Evolutionary conservation across 345 rosid species (phyloP).

Genomic region (Microcos paniculata): DNA sequence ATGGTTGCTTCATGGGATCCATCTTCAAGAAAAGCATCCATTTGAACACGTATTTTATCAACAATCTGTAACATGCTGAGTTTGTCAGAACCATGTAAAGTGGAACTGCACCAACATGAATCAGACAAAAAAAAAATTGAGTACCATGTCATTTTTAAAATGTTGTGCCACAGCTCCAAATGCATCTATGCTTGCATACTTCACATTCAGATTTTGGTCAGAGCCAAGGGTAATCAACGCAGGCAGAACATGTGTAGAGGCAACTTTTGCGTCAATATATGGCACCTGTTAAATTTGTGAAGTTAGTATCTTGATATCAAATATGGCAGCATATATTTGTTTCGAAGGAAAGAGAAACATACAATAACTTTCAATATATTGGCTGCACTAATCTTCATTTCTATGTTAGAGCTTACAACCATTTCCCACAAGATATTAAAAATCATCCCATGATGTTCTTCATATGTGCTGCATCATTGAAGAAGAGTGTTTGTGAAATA

Average conservation of each 20-base stretch:
- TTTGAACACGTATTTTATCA: constrained; percentile 95
- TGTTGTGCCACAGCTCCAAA: constrained; percentile 96
- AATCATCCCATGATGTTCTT: constrained; percentile 78
- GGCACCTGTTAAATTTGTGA: constrained; percentile 56
- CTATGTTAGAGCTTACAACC: constrained; percentile 80
- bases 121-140: background rate
- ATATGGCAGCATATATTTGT: constrained; percentile 18
- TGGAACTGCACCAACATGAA: background rate
- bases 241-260: constrained; percentile 80
- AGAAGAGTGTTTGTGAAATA: constrained; percentile 24
- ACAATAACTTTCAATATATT: constrained; percentile 78
- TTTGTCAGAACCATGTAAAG: constrained; percentile 14
- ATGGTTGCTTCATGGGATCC: constrained; percentile 95
- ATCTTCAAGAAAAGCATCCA: constrained; percentile 99
- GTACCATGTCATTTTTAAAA: constrained; percentile 89
- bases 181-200: constrained; percentile 95
- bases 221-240: constrained; percentile 96
- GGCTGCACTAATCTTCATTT: constrained; percentile 81
- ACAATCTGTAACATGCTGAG: constrained; percentile 62
- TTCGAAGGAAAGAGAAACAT: constrained; percentile 34
- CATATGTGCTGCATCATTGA: constrained; percentile 65
- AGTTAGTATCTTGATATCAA: constrained; percentile 10
- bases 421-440: constrained; percentile 92
- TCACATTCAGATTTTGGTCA: constrained; percentile 84
- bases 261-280: constrained; percentile 75